These are phyloP conservation scores for Hericium alpestre DNA, from an alignment of 768 basidiomycete species.

Conservation along the genomic window DNA sequence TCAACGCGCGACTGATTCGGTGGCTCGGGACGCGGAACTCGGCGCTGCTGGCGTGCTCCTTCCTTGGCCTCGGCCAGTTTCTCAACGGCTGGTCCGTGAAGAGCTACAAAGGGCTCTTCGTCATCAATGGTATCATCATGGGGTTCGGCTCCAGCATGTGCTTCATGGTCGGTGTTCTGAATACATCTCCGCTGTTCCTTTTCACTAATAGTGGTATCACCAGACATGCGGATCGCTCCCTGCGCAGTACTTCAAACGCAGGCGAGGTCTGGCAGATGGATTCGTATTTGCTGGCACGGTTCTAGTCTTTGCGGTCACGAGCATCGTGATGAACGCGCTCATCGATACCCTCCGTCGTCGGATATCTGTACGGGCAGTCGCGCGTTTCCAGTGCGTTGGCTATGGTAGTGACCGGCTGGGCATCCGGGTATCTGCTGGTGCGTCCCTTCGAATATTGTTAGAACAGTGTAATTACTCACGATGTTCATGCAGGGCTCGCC, in stretches of 20 bases:
- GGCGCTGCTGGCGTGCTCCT: slow-evolving; percentile 17
- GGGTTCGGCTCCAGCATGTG: slow-evolving; percentile 21
- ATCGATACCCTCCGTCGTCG: slow-evolving; percentile 22
- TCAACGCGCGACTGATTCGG: slow-evolving; percentile 22
- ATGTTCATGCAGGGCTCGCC: slow-evolving; percentile 17
- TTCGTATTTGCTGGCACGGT: slow-evolving; percentile 24
- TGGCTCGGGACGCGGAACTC: slow-evolving; percentile 21
- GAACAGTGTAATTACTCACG: neutral
- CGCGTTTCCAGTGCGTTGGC: slow-evolving; percentile 20
- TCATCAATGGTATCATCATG: slow-evolving; percentile 20
- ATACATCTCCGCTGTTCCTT: neutral
- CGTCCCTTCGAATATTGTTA: neutral
- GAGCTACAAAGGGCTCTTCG: slow-evolving; percentile 17
- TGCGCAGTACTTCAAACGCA: slow-evolving; percentile 25
- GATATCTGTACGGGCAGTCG: slow-evolving; percentile 17
- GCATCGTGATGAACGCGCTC: slow-evolving; percentile 19
- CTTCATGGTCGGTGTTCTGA: slow-evolving; percentile 13
- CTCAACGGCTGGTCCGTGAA: slow-evolving; percentile 17
- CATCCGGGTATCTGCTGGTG: slow-evolving; percentile 18
- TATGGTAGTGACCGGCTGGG: slow-evolving; percentile 23
- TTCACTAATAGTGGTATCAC: neutral
- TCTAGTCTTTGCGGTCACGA: slow-evolving; percentile 22
- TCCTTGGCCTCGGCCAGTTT: slow-evolving; percentile 20
- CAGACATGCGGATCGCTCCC: slow-evolving; percentile 24
- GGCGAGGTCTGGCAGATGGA: slow-evolving; percentile 24